Percentiles rank a stretch among this genome's conserved stretches.
phyloP scores from a whole-genome alignment of 2,329 filamentous ascomycete genomes.

The Elsinoe australis region DNA sequence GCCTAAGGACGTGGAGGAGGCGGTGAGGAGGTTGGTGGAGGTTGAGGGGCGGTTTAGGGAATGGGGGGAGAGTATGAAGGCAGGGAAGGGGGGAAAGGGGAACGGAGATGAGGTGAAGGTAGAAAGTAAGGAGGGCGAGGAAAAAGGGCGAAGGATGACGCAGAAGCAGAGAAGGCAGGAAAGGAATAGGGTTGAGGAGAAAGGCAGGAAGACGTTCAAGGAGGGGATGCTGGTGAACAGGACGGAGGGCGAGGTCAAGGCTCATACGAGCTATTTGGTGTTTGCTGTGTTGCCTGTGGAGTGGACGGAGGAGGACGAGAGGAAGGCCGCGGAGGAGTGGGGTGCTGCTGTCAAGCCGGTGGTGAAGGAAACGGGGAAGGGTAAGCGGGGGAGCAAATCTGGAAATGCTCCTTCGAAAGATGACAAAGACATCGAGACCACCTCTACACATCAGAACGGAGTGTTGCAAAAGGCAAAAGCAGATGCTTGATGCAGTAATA shows the following conservation, averaged over 20 bases:
- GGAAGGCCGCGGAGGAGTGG: conserved; percentile 46
- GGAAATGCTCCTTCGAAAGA: too few species aligned
- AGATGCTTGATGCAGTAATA: too few species aligned
- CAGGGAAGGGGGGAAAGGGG: conserved; percentile 28
- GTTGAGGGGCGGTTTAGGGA: conserved; percentile 63
- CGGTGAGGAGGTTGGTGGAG: conserved; percentile 62
- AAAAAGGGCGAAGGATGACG: conserved; percentile 25
- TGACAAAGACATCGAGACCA: too few species aligned
- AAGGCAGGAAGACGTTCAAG: conserved; percentile 54
- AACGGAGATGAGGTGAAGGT: conserved; percentile 25
- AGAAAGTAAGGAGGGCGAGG: conserved; percentile 23
- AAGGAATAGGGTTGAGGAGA: conserved; percentile 30
- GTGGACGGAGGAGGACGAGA: conserved; percentile 79
- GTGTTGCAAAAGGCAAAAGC: too few species aligned
- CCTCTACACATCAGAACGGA: too few species aligned
- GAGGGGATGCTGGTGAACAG: conserved; percentile 72
- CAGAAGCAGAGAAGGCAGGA: conserved; percentile 26
- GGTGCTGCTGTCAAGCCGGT: conserved; percentile 45
- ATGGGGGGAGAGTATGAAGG: conserved; percentile 46
- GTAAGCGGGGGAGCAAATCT: conserved; percentile 47
- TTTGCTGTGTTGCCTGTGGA: conserved; percentile 83
- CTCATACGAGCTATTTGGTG: conserved; percentile 92
- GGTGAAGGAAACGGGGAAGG: conserved; percentile 36
- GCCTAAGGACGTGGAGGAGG: conserved; percentile 70
- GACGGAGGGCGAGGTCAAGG: conserved; percentile 82